Base-by-base conservation (phyloP, 805 yeast species). In the Metschnikowia koreensis region DNA sequence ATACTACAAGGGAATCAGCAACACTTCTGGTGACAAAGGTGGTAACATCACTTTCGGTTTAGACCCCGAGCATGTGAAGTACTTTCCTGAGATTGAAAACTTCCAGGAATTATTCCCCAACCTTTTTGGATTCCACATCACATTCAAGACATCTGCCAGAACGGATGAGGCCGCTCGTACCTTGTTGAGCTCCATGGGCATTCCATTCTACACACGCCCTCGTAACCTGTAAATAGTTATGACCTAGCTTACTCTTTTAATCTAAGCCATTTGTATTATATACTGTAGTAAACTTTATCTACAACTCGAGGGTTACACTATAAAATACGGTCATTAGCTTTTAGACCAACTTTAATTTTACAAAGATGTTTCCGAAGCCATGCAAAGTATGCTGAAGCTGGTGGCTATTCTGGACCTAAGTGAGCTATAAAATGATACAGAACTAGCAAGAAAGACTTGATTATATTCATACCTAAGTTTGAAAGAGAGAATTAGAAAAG, bases 11-110 rank as follows among this genome's bases (percentile, higher is more conserved):
- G 97, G 97, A 46, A 76, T 94, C 47, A 80, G 83, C 33, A 83
- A 82, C 69, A 76, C 80, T 42, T 74, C 91, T 4, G 99, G 98
- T 54, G 97, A 92, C 68, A 77, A 80, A 48, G 80, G 77, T 62
- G 99, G 99, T 52, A 88, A 89, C 67, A 80, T 96, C 52, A 80
- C 94, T 9, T 84, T 94, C 65, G 97, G 97, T 42, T 70, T 94
- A 60, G 81, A 81, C 39, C 83, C 89, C 1, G 89, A 86, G 48
- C 90, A 89, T 61, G 82, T 88, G 47, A 83, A 81, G 62, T 79
- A 78, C 64, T 94, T 94, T 80, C 99, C 99, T 2, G 99, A 94
- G 71, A 83, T 94, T 55, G 97, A 92, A 66, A 81, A 85, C 52
- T 90, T 87, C 70, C 90, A 86, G 66, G 98, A 93, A 67, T 74